Percentiles rank a stretch among this genome's conserved stretches.
phyloP scores from a whole-genome alignment of 2,329 filamentous ascomycete genomes.

The Fusarium buxicola region DNA sequence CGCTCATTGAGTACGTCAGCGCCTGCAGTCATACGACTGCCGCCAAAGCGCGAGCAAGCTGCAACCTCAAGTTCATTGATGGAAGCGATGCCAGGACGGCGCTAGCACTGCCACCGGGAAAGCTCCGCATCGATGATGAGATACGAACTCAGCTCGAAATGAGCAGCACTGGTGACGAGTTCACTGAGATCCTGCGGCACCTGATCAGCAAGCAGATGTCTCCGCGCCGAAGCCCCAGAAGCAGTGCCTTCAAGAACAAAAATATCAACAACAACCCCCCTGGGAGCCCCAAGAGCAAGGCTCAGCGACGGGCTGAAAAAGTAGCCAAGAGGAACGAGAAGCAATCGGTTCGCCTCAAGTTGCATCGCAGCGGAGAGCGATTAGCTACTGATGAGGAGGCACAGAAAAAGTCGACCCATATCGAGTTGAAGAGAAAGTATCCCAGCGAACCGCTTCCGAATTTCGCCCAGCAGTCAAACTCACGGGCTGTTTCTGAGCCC shows the following conservation, averaged over 20 bases:
- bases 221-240: constrained; percentile 9
- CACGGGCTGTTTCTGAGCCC: background rate
- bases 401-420: background rate
- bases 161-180: constrained; percentile 15
- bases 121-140: constrained; percentile 16
- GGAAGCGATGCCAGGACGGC: constrained; percentile 23
- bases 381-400: background rate
- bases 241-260: constrained; percentile 6
- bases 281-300: constrained; percentile 17
- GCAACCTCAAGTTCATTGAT: constrained; percentile 36
- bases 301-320: constrained; percentile 15
- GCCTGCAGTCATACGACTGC: constrained; percentile 20
- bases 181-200: constrained; percentile 24
- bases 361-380: background rate
- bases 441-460: background rate
- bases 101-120: constrained; percentile 19
- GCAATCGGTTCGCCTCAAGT: constrained; percentile 15
- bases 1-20: constrained; percentile 28
- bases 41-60: constrained; percentile 26
- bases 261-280: constrained; percentile 5
- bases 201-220: constrained; percentile 27
- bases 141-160: constrained; percentile 13
- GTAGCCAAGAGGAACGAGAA: constrained; percentile 7
- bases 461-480: background rate
- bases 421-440: background rate